These are phyloP conservation scores for Dictyostelium firmibasis DNA, from an alignment of 78 protist species.

Conservation along the genomic window DNA sequence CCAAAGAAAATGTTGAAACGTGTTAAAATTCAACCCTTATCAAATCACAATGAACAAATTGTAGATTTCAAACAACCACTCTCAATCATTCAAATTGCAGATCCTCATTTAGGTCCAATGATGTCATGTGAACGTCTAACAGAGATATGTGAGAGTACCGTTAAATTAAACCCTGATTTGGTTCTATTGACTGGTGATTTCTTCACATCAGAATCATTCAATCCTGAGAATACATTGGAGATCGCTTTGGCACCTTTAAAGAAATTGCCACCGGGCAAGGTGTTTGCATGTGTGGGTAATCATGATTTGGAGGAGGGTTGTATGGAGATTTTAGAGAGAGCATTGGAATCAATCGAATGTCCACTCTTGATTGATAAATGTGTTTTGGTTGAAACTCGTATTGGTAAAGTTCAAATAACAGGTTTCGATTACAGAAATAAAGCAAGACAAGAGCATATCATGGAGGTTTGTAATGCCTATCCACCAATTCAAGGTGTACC, in stretches of 20 bases:
- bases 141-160: constrained; percentile 77
- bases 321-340: constrained; percentile 36
- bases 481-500: constrained; percentile 54
- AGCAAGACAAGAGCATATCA: constrained; percentile 43
- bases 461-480: constrained; percentile 19
- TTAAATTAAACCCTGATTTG: constrained; percentile 81
- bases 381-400: constrained; percentile 67
- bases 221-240: constrained; percentile 21
- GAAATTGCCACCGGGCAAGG: constrained; percentile 57
- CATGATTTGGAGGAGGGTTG: constrained; percentile 86
- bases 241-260: constrained; percentile 71
- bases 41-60: not conserved
- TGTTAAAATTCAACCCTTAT: not conserved
- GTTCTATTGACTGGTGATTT: constrained; percentile 85
- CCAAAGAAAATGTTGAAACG: constrained; percentile 13
- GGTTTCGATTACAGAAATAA: constrained; percentile 74
- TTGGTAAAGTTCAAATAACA: constrained; percentile 77
- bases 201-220: constrained; percentile 66
- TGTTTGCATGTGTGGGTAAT: constrained; percentile 80
- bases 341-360: not conserved
- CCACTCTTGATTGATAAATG: constrained; percentile 49
- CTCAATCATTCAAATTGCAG: constrained; percentile 81
- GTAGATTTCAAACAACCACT: constrained; percentile 66
- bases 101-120: constrained; percentile 86
- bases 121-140: constrained; percentile 79